Evolutionary conservation across 441 rosid species (phyloP).

Genomic region (Adansonia rubrostipa): DNA sequence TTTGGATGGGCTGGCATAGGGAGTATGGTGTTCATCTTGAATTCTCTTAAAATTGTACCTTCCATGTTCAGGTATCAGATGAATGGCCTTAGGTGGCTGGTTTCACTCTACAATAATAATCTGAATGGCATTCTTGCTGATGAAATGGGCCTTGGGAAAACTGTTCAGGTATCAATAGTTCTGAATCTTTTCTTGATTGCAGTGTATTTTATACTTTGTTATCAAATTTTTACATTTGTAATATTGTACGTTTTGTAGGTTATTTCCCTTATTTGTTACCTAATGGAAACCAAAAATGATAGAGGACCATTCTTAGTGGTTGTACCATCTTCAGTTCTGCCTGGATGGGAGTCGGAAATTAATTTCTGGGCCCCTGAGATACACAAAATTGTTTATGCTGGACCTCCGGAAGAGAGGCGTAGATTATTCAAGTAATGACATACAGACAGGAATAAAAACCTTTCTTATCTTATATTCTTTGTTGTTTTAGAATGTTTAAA

Average conservation of each 20-base stretch:
- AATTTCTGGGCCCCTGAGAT: conserved; percentile 87
- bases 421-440: conserved; percentile 77
- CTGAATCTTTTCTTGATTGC: conserved; percentile 23
- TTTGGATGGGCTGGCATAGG: conserved; percentile 7
- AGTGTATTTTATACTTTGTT: conserved; percentile 18
- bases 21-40: neutral
- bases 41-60: conserved; percentile 28
- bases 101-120: conserved; percentile 89
- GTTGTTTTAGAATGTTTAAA: conserved; percentile 25
- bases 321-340: conserved; percentile 93
- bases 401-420: conserved; percentile 96
- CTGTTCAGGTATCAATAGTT: conserved; percentile 71
- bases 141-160: conserved; percentile 99
- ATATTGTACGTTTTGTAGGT: conserved; percentile 50
- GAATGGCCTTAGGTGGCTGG: conserved; percentile 95
- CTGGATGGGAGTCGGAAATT: conserved; percentile 94
- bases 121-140: conserved; percentile 96
- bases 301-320: conserved; percentile 96
- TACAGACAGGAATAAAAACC: conserved; percentile 17
- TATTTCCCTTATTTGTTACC: conserved; percentile 86
- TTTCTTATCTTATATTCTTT: conserved; percentile 23
- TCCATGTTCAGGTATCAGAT: conserved; percentile 82
- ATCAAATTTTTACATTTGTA: conserved; percentile 16
- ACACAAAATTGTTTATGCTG: conserved; percentile 77
- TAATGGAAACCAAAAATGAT: conserved; percentile 93